Conservation (phyloP, 257 asterid genomes). For the Dorcoceras hygrometricum region DNA sequence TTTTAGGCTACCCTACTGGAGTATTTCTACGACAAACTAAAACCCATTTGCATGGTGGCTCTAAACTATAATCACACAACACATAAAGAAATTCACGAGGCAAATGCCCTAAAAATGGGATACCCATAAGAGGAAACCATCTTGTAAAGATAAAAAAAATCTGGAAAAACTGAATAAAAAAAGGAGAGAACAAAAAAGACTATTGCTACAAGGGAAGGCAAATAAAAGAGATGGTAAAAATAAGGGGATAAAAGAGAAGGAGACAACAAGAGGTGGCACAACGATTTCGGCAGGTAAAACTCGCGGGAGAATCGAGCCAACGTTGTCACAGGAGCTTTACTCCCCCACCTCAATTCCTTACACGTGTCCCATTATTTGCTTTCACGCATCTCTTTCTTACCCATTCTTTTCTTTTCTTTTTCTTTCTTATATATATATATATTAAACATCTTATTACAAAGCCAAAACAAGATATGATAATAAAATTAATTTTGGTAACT, state of each 20-base stretch:
- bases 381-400: too few relatives aligned
- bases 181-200: not conserved
- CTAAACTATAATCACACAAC: conserved; percentile 19
- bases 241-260: conserved; percentile 18
- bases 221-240: conserved; percentile 14
- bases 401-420: too few relatives aligned
- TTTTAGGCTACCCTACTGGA: conserved; percentile 22
- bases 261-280: conserved; percentile 40
- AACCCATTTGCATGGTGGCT: conserved; percentile 29
- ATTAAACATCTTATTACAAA: too few relatives aligned
- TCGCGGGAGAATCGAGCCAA: conserved; percentile 66
- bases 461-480: too few relatives aligned
- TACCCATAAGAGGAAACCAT: conserved; percentile 26
- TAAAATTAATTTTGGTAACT: too few relatives aligned
- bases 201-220: not conserved
- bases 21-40: conserved; percentile 24
- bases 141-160: conserved; percentile 18
- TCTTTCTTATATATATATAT: too few relatives aligned
- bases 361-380: too few relatives aligned
- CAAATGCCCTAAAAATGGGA: conserved; percentile 37
- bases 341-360: too few relatives aligned
- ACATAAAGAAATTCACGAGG: conserved; percentile 21
- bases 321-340: not conserved
- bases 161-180: conserved; percentile 10
- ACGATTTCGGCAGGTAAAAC: conserved; percentile 62